phyloP scores from a whole-genome alignment of 176 grass and related monocot genomes.

The Zea mays region DNA sequence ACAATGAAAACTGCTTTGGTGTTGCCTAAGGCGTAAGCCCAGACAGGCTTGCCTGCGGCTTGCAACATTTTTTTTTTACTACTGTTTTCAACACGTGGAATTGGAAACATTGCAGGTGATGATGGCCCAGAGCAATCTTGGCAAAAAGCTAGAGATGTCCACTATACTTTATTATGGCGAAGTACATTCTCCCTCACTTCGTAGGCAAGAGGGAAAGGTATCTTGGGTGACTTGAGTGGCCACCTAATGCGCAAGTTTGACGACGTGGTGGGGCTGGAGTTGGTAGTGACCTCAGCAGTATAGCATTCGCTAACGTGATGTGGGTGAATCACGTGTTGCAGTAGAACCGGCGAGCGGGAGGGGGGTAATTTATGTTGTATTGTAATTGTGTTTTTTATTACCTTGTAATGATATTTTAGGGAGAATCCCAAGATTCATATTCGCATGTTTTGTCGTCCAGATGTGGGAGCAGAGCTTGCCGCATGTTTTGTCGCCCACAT shows the following conservation, averaged over 20 bases:
- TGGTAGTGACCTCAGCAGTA: conserved; percentile 33
- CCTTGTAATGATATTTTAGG: conserved; percentile 36
- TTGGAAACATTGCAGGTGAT: conserved; percentile 56
- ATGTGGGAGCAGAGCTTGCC: too few relatives aligned
- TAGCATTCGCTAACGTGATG: conserved; percentile 39
- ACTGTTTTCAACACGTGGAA: conserved; percentile 36
- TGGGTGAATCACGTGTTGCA: conserved; percentile 36
- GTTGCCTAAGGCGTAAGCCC: neutral
- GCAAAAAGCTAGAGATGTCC: conserved; percentile 46
- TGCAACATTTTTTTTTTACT: neutral
- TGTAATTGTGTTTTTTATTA: conserved; percentile 33
- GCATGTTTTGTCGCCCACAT: neutral
- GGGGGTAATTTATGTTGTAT: conserved; percentile 25
- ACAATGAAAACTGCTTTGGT: neutral
- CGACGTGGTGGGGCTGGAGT: conserved; percentile 8
- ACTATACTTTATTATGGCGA: conserved; percentile 35
- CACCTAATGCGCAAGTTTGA: conserved; percentile 26
- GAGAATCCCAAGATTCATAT: neutral
- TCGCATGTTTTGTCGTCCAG: too few relatives aligned
- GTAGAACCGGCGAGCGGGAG: conserved; percentile 14
- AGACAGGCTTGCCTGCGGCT: neutral
- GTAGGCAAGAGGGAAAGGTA: conserved; percentile 29
- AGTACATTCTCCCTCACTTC: conserved; percentile 24
- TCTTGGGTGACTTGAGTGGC: neutral
- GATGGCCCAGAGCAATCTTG: conserved; percentile 15